Conservation (phyloP, 2,329 filamentous ascomycete genomes). For the Ceratocystis smalleyi region DNA sequence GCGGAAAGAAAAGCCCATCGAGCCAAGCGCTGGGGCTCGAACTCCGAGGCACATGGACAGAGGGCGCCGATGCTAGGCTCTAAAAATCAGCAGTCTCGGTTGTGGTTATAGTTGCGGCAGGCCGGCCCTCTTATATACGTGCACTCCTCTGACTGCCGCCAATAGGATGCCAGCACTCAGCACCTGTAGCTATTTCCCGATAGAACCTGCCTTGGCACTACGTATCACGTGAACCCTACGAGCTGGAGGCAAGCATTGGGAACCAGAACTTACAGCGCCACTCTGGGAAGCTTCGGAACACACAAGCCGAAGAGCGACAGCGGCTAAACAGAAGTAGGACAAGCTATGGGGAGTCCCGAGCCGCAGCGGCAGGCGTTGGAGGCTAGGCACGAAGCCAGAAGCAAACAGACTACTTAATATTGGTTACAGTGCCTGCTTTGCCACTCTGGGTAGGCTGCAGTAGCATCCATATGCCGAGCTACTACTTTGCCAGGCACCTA, state of each 20-base stretch:
- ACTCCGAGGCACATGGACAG: no score
- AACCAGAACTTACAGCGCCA: neutral
- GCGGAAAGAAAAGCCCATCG: neutral
- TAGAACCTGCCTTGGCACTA: neutral
- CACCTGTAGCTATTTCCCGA: conserved; percentile 10
- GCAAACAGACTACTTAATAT: no score
- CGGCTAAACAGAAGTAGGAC: no score
- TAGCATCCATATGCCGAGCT: no score
- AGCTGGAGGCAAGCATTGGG: neutral
- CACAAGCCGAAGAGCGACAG: neutral
- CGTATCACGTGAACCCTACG: neutral
- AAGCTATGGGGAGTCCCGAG: no score
- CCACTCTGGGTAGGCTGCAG: no score
- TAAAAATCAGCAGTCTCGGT: neutral
- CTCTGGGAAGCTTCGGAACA: neutral
- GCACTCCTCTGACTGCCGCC: neutral
- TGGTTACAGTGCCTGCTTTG: no score
- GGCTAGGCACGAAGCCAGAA: no score
- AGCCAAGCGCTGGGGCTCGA: neutral
- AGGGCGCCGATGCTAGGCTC: neutral
- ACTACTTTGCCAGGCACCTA: no score
- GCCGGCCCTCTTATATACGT: neutral
- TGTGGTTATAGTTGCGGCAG: neutral
- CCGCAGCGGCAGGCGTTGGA: no score
- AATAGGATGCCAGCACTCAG: neutral